Evolutionary conservation across 2,329 filamentous ascomycete species (phyloP), one percentile per base, ranked within the genome.

Genomic region (Alternaria solani): DNA sequence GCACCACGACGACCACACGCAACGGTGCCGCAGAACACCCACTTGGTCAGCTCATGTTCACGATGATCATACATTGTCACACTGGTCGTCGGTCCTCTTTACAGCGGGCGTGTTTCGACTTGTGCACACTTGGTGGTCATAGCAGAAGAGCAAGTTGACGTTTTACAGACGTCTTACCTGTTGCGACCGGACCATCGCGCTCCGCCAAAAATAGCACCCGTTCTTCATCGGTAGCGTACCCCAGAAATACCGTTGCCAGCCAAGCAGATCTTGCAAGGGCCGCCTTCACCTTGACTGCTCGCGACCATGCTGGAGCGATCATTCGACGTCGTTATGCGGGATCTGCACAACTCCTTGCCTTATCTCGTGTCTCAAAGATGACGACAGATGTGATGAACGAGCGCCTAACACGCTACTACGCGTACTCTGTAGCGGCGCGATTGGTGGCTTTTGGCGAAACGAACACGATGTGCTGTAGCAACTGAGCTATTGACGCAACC

Each of bases 171-270:
- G 53, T 63, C 51, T 66, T 66, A 53, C 57, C 59, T 59, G 60
- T 63, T 67, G 53, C 26, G 65, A 55, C 51, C 56, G 57, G 52
- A 55, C 51, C 51, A 59, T 63, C 44, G 58, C 59, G 56, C 56
- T 63, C 51, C 46, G 56, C 73, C 68, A 56, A 71, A 76, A 76
- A 78, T 77, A 77, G 73, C 61, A 69, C 66, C 44, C 48, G 53
- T 65, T 66, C 63, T 64, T 59, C 61, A 56, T 59, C 51, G 67
- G 69, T 55, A 57, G 55, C 67, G 62, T 70, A 70, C 70, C 68
- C 70, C 67, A 71, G 64, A 72, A 69, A 70, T 62, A 67, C 70
- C 61, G 68, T 62, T 61, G 53, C 47, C 52, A 55, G 71, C 69
- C 64, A 69, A 70, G 71, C 52, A 56, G 53, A 59, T 63, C 48